Evolutionary conservation across 495 filamentous ascomycete genomes (phyloP).

Genomic region (Aspergillus ostianus): DNA sequence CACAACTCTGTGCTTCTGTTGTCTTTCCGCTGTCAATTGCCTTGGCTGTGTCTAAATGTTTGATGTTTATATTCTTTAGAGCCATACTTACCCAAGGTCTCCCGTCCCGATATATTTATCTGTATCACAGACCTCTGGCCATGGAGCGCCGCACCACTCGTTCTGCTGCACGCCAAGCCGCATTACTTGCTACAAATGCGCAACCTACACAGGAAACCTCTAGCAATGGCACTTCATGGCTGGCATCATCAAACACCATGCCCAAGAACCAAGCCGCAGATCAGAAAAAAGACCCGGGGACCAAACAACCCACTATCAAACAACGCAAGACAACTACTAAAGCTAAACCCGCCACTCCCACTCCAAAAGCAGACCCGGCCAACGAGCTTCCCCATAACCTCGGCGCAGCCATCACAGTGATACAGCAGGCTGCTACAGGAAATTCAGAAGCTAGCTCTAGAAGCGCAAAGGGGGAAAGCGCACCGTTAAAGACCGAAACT

Average conservation of each 20-base stretch:
- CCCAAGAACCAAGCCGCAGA: not conserved
- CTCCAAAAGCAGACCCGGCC: slow-evolving; percentile 13
- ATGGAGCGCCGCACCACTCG: slow-evolving; percentile 28
- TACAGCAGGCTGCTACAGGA: not conserved
- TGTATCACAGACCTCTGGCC: not conserved
- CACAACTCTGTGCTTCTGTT: not conserved
- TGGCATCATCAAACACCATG: not conserved
- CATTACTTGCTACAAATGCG: slow-evolving; percentile 11
- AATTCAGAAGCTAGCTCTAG: not conserved
- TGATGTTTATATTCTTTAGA: not conserved
- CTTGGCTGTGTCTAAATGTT: too few relatives aligned
- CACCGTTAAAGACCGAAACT: slow-evolving; percentile 13
- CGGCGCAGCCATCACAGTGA: slow-evolving; percentile 16
- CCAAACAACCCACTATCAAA: slow-evolving; percentile 3
- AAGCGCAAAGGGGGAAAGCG: slow-evolving; percentile 5
- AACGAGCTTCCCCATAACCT: slow-evolving; percentile 48
- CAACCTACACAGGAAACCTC: not conserved
- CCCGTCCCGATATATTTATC: not conserved
- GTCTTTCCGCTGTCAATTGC: not conserved
- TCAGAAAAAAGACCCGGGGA: not conserved
- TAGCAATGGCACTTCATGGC: not conserved
- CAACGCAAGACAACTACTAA: slow-evolving; percentile 21
- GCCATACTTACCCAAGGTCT: not conserved
- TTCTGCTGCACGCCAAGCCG: slow-evolving; percentile 22
- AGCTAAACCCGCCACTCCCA: not conserved